Conservation (phyloP, 805 yeast species). For the Huiozyma naganishii region DNA sequence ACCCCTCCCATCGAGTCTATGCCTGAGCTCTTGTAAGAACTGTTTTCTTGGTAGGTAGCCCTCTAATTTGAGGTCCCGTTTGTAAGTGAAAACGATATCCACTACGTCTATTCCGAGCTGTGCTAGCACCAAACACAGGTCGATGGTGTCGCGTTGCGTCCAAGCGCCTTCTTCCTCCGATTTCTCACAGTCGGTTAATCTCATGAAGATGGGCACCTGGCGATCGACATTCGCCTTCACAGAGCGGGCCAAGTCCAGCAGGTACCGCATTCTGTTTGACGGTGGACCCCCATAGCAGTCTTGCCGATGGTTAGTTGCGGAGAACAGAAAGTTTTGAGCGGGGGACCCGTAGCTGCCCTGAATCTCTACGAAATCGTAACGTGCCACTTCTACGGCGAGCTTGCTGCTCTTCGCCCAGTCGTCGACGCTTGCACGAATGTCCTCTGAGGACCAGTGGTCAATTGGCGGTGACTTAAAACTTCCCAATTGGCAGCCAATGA, state of each 20-base stretch:
- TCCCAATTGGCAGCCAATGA: conserved; percentile 43
- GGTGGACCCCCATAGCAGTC: conserved; percentile 57
- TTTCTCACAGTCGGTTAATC: conserved; percentile 39
- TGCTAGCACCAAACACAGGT: conserved; percentile 31
- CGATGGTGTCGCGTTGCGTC: conserved; percentile 36
- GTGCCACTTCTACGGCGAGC: conserved; percentile 38
- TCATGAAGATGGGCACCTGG: conserved; percentile 37
- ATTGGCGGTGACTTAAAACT: conserved; percentile 11
- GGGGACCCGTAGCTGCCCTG: conserved; percentile 58
- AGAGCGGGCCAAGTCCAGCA: conserved; percentile 39
- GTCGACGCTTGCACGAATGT: conserved; percentile 32
- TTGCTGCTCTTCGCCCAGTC: conserved; percentile 38
- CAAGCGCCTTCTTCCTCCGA: conserved; percentile 30
- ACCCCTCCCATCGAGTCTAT: conserved; percentile 1
- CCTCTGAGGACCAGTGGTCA: conserved; percentile 33
- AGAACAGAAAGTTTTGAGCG: conserved; percentile 37
- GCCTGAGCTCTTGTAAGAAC: conserved; percentile 2
- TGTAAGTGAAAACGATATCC: conserved; percentile 41
- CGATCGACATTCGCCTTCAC: conserved; percentile 31
- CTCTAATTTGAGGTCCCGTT: conserved; percentile 13
- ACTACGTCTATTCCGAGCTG: conserved; percentile 40
- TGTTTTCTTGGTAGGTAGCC: background rate
- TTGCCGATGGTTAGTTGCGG: conserved; percentile 39
- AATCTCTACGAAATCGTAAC: conserved; percentile 51
- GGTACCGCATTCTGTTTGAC: conserved; percentile 44